Evolutionary conservation across 495 filamentous ascomycete species (phyloP).

Genomic region (Podospora anserina): DNA sequence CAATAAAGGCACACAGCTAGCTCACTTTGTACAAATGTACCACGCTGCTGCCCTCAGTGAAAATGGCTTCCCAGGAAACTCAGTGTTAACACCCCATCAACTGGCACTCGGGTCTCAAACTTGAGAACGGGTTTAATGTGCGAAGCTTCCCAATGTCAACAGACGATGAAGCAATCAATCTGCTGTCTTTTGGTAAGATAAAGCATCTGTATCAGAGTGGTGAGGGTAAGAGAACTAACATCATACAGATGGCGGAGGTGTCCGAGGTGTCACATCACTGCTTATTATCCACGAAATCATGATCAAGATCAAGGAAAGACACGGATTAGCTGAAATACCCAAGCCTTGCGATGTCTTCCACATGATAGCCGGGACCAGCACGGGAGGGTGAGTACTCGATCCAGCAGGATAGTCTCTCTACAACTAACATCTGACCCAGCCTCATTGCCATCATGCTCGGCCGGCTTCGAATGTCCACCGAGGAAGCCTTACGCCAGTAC

Average conservation of each 20-base stretch:
- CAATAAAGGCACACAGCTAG: not conserved
- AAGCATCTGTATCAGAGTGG: not conserved
- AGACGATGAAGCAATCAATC: slow-evolving; percentile 18
- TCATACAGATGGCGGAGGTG: slow-evolving; percentile 37
- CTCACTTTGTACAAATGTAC: not conserved
- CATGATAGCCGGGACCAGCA: slow-evolving; percentile 40
- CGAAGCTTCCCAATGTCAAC: not conserved
- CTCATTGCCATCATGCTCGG: slow-evolving; percentile 40
- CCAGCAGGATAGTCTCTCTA: not conserved
- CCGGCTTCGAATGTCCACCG: slow-evolving; percentile 33
- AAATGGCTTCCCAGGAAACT: not conserved
- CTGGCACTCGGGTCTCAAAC: not conserved
- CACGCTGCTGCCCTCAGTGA: not conserved
- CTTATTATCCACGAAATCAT: slow-evolving; percentile 38
- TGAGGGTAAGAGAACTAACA: not conserved
- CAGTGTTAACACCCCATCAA: too few relatives aligned
- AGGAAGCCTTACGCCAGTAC: slow-evolving; percentile 33
- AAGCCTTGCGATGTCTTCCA: slow-evolving; percentile 41
- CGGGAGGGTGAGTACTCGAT: slow-evolving; percentile 34
- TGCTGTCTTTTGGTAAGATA: slow-evolving; percentile 24
- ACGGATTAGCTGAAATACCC: slow-evolving; percentile 21
- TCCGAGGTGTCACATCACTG: slow-evolving; percentile 36
- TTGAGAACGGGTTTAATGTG: not conserved
- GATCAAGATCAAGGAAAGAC: slow-evolving; percentile 23
- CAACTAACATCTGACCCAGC: slow-evolving; percentile 11